A percentile compares a stretch with the other conserved stretches of the same genome.
These are phyloP conservation scores for Phalaenopsis hybrid DNA, from an alignment of 116 monocot genomes.

Conservation along the genomic window DNA sequence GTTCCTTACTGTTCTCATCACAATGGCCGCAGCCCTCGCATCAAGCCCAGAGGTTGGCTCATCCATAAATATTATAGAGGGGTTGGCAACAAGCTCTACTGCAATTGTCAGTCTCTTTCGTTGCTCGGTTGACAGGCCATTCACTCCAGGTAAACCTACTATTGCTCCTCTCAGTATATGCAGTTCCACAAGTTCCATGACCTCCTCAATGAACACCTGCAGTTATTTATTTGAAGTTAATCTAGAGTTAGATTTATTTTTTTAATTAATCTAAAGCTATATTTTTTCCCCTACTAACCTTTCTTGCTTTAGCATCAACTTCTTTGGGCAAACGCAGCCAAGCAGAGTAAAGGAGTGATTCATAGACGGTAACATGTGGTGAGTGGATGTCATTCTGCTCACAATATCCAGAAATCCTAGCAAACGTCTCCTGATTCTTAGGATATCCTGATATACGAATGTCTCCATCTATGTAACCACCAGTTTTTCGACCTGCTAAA, in stretches of 20 bases:
- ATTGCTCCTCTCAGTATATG: conserved; percentile 39
- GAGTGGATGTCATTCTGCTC: conserved; percentile 90
- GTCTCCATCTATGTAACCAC: conserved; percentile 72
- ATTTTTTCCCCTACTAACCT: conserved; percentile 23
- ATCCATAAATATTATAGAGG: conserved; percentile 94
- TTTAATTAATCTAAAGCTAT: not conserved
- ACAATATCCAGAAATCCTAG: conserved; percentile 79
- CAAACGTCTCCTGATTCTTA: conserved; percentile 84
- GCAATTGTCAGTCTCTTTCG: conserved; percentile 84
- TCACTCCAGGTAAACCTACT: conserved; percentile 74
- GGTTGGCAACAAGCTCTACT: conserved; percentile 85
- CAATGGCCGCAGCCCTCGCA: conserved; percentile 88
- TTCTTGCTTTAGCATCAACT: conserved; percentile 50
- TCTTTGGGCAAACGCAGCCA: conserved; percentile 65
- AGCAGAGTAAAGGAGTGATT: conserved; percentile 67
- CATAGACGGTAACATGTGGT: conserved; percentile 74
- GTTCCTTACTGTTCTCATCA: conserved; percentile 86
- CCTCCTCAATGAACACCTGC: conserved; percentile 79
- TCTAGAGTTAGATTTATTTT: not conserved
- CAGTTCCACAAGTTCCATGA: conserved; percentile 81
- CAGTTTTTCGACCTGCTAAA: conserved; percentile 81
- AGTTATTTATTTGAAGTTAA: conserved; percentile 11
- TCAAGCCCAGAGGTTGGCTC: conserved; percentile 91
- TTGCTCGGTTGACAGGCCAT: conserved; percentile 82
- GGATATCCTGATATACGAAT: conserved; percentile 70